Percentiles rank a stretch among this genome's conserved stretches.
These are phyloP conservation scores for Coemansia aciculifera DNA, from an alignment of 192 early-diverging fungal species.

Conservation along the genomic window DNA sequence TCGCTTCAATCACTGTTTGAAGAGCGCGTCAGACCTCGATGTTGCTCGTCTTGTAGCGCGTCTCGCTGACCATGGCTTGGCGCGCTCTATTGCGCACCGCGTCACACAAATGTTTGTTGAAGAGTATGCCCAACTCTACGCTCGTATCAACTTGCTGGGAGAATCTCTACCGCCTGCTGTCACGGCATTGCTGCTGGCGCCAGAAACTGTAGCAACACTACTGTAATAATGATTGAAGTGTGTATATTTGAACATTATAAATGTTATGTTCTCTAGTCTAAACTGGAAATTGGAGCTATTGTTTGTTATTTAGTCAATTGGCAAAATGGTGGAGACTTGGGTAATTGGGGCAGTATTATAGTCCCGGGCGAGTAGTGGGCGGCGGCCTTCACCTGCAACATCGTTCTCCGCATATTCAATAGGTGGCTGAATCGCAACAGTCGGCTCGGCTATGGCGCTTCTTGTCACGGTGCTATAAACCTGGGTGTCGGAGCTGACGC, in stretches of 20 bases:
- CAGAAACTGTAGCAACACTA: constrained; percentile 17
- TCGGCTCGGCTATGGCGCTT: too few relatives aligned
- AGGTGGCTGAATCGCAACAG: too few relatives aligned
- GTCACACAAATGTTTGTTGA: constrained; percentile 24
- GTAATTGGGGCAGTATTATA: too few relatives aligned
- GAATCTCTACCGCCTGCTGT: not conserved
- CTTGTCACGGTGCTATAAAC: too few relatives aligned
- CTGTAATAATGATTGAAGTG: not conserved
- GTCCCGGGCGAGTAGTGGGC: too few relatives aligned
- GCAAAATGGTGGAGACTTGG: not conserved
- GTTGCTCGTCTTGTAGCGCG: constrained; percentile 24
- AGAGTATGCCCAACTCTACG: constrained; percentile 20
- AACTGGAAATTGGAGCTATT: too few relatives aligned
- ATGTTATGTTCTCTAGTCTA: too few relatives aligned
- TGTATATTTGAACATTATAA: too few relatives aligned
- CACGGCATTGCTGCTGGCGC: not conserved
- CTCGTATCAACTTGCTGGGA: not conserved
- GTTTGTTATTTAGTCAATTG: not conserved
- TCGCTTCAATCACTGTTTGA: constrained; percentile 26
- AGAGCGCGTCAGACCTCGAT: constrained; percentile 33
- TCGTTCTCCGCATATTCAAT: too few relatives aligned
- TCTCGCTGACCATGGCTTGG: constrained; percentile 23
- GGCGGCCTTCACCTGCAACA: too few relatives aligned
- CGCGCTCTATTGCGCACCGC: not conserved
- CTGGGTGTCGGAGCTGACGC: not conserved